phyloP scores from a whole-genome alignment of 805 yeast genomes.

The Yarrowia sp. region DNA sequence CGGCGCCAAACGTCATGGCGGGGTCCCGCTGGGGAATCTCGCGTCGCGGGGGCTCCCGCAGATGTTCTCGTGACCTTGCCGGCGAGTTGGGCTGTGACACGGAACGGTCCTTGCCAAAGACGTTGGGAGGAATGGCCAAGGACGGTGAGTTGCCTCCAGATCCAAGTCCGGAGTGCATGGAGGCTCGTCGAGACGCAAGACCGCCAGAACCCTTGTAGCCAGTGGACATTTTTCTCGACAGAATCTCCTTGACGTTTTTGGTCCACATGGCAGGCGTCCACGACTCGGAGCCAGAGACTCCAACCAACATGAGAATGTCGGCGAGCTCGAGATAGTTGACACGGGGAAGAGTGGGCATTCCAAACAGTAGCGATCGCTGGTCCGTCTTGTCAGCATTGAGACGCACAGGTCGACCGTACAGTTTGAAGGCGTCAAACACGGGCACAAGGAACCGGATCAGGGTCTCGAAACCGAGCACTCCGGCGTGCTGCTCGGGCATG shows the following conservation, averaged over 20 bases:
- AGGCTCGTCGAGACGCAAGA: constrained; percentile 8
- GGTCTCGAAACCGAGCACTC: constrained; percentile 81
- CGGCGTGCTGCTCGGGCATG: constrained; percentile 82
- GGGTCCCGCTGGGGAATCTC: constrained; percentile 10
- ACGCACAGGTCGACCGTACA: constrained; percentile 78
- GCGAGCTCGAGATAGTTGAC: constrained; percentile 66
- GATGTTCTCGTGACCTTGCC: neutral
- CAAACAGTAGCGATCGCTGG: constrained; percentile 64
- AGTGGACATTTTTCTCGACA: constrained; percentile 51
- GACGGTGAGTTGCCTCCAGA: constrained; percentile 9
- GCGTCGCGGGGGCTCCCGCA: constrained; percentile 19
- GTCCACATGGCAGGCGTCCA: constrained; percentile 68
- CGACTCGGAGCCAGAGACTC: constrained; percentile 38
- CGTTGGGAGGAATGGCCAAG: constrained; percentile 16
- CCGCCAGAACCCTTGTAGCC: constrained; percentile 46
- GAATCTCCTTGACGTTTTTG: constrained; percentile 49
- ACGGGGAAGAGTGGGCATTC: constrained; percentile 76
- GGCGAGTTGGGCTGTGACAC: constrained; percentile 30
- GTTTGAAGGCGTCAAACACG: constrained; percentile 65
- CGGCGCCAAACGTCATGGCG: constrained; percentile 9
- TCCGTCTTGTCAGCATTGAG: constrained; percentile 72
- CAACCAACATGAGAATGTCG: constrained; percentile 49
- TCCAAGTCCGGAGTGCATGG: neutral
- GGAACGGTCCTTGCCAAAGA: constrained; percentile 26
- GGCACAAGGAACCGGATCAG: constrained; percentile 76